Base-by-base conservation (phyloP, 192 early-diverging fungal species). In the Pilobolus umbonatus region DNA sequence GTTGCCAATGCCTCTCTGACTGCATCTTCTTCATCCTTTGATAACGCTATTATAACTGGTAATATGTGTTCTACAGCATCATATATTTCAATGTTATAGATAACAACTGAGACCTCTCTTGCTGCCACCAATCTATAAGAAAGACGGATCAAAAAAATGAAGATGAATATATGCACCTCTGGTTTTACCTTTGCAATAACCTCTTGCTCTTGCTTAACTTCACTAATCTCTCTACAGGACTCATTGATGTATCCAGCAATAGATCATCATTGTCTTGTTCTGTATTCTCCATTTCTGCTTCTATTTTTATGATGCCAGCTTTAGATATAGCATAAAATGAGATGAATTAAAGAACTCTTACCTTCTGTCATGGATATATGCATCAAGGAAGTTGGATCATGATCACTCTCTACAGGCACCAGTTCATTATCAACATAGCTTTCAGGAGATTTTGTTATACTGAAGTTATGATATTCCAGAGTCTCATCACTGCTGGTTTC, bases 1-100 rank as follows among this genome's bases (percentile, higher is more conserved):
- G 57, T 55, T 7, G 61, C 72, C 39, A 77, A 68, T 19, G 72
- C 63, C 40, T 77, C 75, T 53, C 62, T 47, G 12, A 77, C 75
- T 36, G 49, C 50, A 49, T 74, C 75, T 42, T 77, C 72, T 36
- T 63, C 24, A 60, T 77, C 75, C 30, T 48, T 68, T 19, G 60
- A 68, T 12, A 77, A 36, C 26, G 36, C 47, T 22, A 68, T 53
- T 21, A 74, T 51, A 39, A 77, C 36, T 1, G 75, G 69, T 51
- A 77, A 29, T 29, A 74, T 56, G 31, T 59, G 40, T 50, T 69
- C 53, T 8, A 77, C 61, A 12, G 75, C 75, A 22, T 77, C 75
- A 29, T 48, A 29, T 29, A 68, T 31, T 14, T 56, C 47, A 11
- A 74, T 60, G 28, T 74, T 66, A 52, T 62, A 44, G 19, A 77